Evolutionary conservation across 2,329 filamentous ascomycete genomes (phyloP).

Genomic region (Fusarium sp.): DNA sequence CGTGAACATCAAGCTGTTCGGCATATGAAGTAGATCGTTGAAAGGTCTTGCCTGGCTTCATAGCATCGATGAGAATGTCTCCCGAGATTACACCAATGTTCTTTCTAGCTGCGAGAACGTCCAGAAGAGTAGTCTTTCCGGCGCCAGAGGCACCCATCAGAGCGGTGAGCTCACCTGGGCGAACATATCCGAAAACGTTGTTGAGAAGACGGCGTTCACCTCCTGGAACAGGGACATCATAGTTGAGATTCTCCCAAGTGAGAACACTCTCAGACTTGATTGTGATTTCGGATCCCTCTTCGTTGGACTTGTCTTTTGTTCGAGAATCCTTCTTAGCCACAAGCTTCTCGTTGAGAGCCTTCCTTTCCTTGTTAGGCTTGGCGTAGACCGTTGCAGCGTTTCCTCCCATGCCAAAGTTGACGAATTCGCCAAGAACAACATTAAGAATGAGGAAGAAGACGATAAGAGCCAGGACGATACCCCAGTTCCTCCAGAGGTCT

Average conservation of each 20-base stretch:
- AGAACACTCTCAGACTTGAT: slow-evolving; percentile 75
- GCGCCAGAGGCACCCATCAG: slow-evolving; percentile 88
- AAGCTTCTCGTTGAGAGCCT: slow-evolving; percentile 73
- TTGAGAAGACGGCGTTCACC: slow-evolving; percentile 68
- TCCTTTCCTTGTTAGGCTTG: slow-evolving; percentile 75
- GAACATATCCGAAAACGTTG: slow-evolving; percentile 75
- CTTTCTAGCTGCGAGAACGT: slow-evolving; percentile 75
- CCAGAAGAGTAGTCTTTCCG: slow-evolving; percentile 86
- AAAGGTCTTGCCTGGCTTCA: slow-evolving; percentile 69
- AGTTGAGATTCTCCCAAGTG: slow-evolving; percentile 89
- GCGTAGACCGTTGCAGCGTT: slow-evolving; percentile 82
- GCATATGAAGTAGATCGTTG: slow-evolving; percentile 72
- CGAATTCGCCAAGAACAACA: slow-evolving; percentile 80
- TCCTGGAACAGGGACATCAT: slow-evolving; percentile 73
- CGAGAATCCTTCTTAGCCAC: slow-evolving; percentile 69
- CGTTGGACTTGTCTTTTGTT: slow-evolving; percentile 60
- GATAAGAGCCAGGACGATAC: slow-evolving; percentile 82
- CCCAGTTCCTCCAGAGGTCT: slow-evolving; percentile 86
- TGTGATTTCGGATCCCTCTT: slow-evolving; percentile 62
- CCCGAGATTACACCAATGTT: slow-evolving; percentile 71
- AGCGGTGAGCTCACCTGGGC: slow-evolving; percentile 81
- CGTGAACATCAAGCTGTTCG: slow-evolving; percentile 73
- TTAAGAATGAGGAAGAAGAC: slow-evolving; percentile 81
- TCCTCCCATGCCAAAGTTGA: slow-evolving; percentile 84
- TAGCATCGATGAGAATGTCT: slow-evolving; percentile 68